Evolutionary conservation across 306 rosid genomes (phyloP).

Genomic region (Cicer arietinum): DNA sequence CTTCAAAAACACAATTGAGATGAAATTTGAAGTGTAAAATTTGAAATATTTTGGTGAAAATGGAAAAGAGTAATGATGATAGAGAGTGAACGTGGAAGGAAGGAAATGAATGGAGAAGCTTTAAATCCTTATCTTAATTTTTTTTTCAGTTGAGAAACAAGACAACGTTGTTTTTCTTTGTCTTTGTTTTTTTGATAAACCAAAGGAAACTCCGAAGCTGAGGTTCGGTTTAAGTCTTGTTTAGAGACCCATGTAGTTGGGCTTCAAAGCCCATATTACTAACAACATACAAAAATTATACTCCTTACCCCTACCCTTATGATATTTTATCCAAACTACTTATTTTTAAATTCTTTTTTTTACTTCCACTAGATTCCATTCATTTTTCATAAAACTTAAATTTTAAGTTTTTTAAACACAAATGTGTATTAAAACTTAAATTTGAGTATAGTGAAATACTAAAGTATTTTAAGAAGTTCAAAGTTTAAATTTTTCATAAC

Average conservation of each 20-base stretch:
- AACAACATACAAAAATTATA: background rate
- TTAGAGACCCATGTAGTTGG: background rate
- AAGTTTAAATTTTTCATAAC: too few relatives aligned
- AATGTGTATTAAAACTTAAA: too few relatives aligned
- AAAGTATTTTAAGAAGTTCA: too few relatives aligned
- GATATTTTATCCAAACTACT: too few relatives aligned
- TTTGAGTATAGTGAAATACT: too few relatives aligned
- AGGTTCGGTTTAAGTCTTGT: slow-evolving; percentile 9
- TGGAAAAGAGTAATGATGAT: slow-evolving; percentile 48
- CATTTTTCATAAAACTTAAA: too few relatives aligned
- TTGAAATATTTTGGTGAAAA: slow-evolving; percentile 42
- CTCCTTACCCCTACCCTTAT: too few relatives aligned
- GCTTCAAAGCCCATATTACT: slow-evolving; percentile 31
- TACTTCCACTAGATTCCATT: too few relatives aligned
- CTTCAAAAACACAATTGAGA: slow-evolving; percentile 22
- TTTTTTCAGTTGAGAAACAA: background rate
- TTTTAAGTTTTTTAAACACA: too few relatives aligned
- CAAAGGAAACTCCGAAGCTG: slow-evolving; percentile 19
- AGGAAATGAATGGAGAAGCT: slow-evolving; percentile 88
- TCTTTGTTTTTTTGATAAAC: slow-evolving; percentile 24
- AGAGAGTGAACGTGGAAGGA: slow-evolving; percentile 51
- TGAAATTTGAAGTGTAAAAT: slow-evolving; percentile 30
- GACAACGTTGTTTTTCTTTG: slow-evolving; percentile 33
- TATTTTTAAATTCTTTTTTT: too few relatives aligned
- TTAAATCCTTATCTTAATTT: slow-evolving; percentile 79